Base-by-base conservation (phyloP, 257 asterid species). In the Jacaranda copaia region DNA sequence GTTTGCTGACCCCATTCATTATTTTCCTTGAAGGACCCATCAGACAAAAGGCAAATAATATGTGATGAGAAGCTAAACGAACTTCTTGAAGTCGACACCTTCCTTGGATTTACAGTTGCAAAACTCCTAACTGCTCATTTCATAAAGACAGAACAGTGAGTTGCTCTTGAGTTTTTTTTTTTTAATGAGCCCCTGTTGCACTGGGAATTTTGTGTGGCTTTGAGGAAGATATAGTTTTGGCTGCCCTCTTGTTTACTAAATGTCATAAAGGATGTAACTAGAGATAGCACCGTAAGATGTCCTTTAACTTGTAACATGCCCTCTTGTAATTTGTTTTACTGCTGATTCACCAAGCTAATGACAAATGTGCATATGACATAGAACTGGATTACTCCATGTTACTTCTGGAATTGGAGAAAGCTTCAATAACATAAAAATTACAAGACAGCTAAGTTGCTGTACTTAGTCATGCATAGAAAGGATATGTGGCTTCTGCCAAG, bases 11-110 rank as follows among this genome's bases (percentile, higher is more conserved):
- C 5, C 58, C 39, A 19, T 38, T 75, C 36, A 69, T 60, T 74
- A 25, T 25, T 25, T 25, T 25, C 32, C 32, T 25, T 25, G 32
- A 25, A 25, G 32, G 32, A 25, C 76, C 97, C 97, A n/a, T 87
- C 98, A 16, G 94, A 92, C 85, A 88, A 84, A 83, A 85, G 99
- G 87, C 91, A 85, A 84, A 91, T 93, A 79, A 1, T 92, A 76
- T 87, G 99, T 14, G 99, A 95, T 70, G 98, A 91, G 85, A 95
- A 89, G 92, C 94, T 91, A 88, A 93, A 92, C 82, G 96, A 95
- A 73, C 97, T 89, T 60, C 87, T 92, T 79, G 70, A 87, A 52
- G 87, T 91, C 32, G 97, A 91, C 70, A 87, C 93, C 66, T 93
- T 91, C 86, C 70, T 57, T 72, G 97, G 96, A 70, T 91, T 91